Evolutionary conservation across 768 basidiomycete genomes (phyloP).

Genomic region (Lactarius hengduanensis): DNA sequence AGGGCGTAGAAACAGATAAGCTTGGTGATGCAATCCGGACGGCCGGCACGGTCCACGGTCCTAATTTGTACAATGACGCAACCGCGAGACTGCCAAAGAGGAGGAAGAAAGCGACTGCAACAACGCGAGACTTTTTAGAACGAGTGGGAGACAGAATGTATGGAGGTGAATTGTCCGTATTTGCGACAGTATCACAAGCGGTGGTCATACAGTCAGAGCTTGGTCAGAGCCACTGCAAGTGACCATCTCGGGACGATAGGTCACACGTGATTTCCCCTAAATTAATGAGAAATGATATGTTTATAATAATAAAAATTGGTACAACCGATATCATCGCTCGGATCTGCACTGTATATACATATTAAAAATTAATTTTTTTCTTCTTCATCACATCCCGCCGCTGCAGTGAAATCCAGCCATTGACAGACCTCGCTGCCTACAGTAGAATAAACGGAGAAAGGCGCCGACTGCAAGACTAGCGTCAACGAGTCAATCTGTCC

Average conservation of each 20-base stretch:
- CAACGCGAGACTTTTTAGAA: slow-evolving; percentile 14
- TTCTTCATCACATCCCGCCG: background rate
- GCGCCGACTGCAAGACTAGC: slow-evolving; percentile 8
- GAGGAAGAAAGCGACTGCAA: slow-evolving; percentile 12
- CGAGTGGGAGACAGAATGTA: background rate
- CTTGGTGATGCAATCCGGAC: background rate
- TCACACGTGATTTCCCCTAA: background rate
- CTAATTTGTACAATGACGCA: slow-evolving; percentile 22
- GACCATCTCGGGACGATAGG: background rate
- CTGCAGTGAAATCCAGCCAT: background rate
- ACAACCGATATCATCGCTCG: background rate
- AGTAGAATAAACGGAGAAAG: slow-evolving; percentile 9
- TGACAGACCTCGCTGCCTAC: background rate
- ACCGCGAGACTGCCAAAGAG: slow-evolving; percentile 17
- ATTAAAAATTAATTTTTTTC: too few species aligned
- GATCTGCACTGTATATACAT: too few species aligned
- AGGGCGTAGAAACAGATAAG: slow-evolving; percentile 9
- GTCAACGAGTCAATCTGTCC: slow-evolving; percentile 13
- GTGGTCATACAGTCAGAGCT: background rate
- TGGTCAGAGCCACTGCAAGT: slow-evolving; percentile 3
- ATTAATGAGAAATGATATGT: background rate
- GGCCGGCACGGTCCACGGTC: slow-evolving; percentile 24
- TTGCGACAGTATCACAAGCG: slow-evolving; percentile 20
- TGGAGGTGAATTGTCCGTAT: slow-evolving; percentile 10
- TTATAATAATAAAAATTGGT: background rate